Evolutionary conservation across 1,284 basidiomycete genomes (phyloP).

Genomic region (Irpex lacteus): DNA sequence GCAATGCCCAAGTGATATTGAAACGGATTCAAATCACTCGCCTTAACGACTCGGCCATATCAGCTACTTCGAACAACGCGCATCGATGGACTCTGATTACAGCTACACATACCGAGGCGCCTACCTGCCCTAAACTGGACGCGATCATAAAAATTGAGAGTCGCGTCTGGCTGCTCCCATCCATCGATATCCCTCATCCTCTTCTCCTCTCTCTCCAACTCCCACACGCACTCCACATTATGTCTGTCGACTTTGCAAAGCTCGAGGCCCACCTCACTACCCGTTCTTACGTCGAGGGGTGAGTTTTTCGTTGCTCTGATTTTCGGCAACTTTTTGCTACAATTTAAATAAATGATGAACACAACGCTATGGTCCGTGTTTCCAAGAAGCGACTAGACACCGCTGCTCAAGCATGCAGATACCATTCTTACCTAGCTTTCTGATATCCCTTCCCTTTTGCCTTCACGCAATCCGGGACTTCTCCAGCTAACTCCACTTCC

Average conservation of each 20-base stretch:
- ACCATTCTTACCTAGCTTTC: slow-evolving; percentile 79
- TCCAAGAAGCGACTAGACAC: slow-evolving; percentile 98
- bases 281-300: slow-evolving; percentile 93
- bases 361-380: slow-evolving; percentile 96
- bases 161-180: background rate
- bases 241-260: slow-evolving; percentile 74
- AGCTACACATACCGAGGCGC: too few species aligned
- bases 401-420: slow-evolving; percentile 83
- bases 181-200: slow-evolving; percentile 12
- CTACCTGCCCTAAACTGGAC: slow-evolving; percentile 15
- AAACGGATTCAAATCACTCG: slow-evolving; percentile 64
- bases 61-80: slow-evolving; percentile 36
- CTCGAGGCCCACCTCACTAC: slow-evolving; percentile 85
- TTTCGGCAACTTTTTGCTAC: slow-evolving; percentile 2
- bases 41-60: slow-evolving; percentile 84
- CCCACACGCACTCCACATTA: slow-evolving; percentile 29
- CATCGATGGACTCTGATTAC: background rate
- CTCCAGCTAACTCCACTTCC: too few species aligned
- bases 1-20: slow-evolving; percentile 71
- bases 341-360: slow-evolving; percentile 59
- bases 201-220: background rate
- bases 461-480: slow-evolving; percentile 16
- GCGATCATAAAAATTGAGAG: slow-evolving; percentile 11
- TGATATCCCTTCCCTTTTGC: slow-evolving; percentile 51
- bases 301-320: slow-evolving; percentile 48